A percentile compares a stretch with the other conserved stretches of the same genome.
These are phyloP conservation scores for Elsinoe arachidis DNA, from an alignment of 2,329 filamentous ascomycete genomes.

Conservation along the genomic window DNA sequence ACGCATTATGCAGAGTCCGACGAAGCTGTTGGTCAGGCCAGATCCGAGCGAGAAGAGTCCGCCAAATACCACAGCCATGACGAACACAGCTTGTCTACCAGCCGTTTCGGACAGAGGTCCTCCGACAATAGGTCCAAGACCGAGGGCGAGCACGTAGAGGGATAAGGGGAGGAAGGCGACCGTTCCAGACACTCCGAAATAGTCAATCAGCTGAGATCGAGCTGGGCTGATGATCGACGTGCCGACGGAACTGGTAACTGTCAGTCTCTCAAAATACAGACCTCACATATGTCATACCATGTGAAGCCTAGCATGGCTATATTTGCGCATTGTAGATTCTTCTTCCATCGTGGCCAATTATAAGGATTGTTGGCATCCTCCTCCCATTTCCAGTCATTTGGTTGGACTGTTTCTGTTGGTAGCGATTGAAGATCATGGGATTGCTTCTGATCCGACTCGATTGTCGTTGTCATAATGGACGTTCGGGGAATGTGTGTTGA, in stretches of 20 bases:
- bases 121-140: constrained; percentile 62
- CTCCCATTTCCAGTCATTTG: constrained; percentile 20
- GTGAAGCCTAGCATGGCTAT: constrained; percentile 33
- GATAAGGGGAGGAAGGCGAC: constrained; percentile 51
- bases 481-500: not conserved
- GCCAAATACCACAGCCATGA: constrained; percentile 58
- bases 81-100: constrained; percentile 59
- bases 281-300: not conserved
- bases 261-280: not conserved
- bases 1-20: constrained; percentile 60
- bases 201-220: constrained; percentile 34
- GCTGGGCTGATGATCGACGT: constrained; percentile 10
- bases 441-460: not conserved
- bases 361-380: constrained; percentile 40
- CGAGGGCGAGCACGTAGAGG: constrained; percentile 54
- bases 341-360: constrained; percentile 44
- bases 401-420: not conserved
- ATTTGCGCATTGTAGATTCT: constrained; percentile 31
- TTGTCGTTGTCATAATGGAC: not conserved
- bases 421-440: not conserved
- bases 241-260: not conserved
- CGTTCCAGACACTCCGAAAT: constrained; percentile 49
- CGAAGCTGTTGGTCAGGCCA: constrained; percentile 51
- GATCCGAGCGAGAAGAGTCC: constrained; percentile 42
- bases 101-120: constrained; percentile 65